A percentile compares a stretch with the other conserved stretches of the same genome.
Evolutionary conservation across 2,329 filamentous ascomycete genomes (phyloP).

Genomic region (Colletotrichum liriopes): DNA sequence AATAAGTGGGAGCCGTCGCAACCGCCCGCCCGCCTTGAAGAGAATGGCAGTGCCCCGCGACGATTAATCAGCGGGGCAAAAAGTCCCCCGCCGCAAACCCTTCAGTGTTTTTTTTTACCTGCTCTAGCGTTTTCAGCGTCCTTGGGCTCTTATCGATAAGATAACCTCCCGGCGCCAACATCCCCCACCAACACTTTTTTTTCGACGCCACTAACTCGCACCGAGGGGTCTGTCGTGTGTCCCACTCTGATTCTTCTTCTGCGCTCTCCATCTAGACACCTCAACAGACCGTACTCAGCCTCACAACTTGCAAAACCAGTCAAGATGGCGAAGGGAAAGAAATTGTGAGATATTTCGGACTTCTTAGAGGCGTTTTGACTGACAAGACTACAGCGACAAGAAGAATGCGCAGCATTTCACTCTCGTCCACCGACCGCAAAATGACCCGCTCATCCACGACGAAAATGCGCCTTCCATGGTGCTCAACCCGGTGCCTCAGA

Average conservation of each 20-base stretch:
- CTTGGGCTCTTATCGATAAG: slow-evolving; percentile 41
- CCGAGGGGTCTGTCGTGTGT: slow-evolving; percentile 28
- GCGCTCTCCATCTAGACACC: not conserved
- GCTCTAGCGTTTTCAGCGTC: not conserved
- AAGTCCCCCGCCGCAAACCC: slow-evolving; percentile 38
- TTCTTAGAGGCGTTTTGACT: not conserved
- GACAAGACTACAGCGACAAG: slow-evolving; percentile 74
- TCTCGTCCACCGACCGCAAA: slow-evolving; percentile 95
- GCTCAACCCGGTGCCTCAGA: slow-evolving; percentile 77
- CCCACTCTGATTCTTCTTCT: slow-evolving; percentile 14
- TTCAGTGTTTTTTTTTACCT: slow-evolving; percentile 12
- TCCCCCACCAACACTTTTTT: slow-evolving; percentile 36
- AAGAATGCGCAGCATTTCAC: slow-evolving; percentile 94
- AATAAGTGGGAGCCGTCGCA: slow-evolving; percentile 41
- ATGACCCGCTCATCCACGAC: slow-evolving; percentile 98
- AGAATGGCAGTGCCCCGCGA: slow-evolving; percentile 45
- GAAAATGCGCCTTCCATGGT: slow-evolving; percentile 90
- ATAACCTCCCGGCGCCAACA: slow-evolving; percentile 28
- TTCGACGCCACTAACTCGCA: slow-evolving; percentile 14
- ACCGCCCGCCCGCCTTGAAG: slow-evolving; percentile 31
- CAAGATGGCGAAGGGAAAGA: slow-evolving; percentile 81
- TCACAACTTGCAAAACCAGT: not conserved
- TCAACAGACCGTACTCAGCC: not conserved
- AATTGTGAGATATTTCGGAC: slow-evolving; percentile 64
- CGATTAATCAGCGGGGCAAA: slow-evolving; percentile 48